A percentile compares a stretch with the other conserved stretches of the same genome.
Conservation (phyloP, 371 early-diverging fungal genomes). For the Saksenaea vasiformis region DNA sequence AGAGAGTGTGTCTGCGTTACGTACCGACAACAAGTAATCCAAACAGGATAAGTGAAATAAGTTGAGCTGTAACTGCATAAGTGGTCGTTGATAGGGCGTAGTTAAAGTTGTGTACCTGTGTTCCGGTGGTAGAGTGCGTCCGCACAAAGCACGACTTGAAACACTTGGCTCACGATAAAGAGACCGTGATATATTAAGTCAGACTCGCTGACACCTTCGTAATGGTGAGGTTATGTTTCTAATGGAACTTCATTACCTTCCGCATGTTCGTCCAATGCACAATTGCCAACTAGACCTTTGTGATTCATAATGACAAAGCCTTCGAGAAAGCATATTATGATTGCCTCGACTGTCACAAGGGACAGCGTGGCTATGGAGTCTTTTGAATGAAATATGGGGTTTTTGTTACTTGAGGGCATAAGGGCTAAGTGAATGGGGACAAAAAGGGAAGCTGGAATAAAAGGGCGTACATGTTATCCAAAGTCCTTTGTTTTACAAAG, state of each 20-base stretch:
- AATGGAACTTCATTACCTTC: slow-evolving; percentile 16
- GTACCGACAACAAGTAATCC: slow-evolving; percentile 50
- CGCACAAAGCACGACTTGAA: slow-evolving; percentile 46
- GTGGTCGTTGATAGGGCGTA: not conserved
- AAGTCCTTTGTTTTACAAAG: not conserved
- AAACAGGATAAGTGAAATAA: slow-evolving; percentile 40
- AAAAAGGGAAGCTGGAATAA: slow-evolving; percentile 1
- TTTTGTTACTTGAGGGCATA: slow-evolving; percentile 9
- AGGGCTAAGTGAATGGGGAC: not conserved
- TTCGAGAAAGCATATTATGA: slow-evolving; percentile 45
- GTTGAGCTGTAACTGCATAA: slow-evolving; percentile 31
- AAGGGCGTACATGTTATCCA: not conserved
- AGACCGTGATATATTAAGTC: slow-evolving; percentile 54
- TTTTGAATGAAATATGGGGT: slow-evolving; percentile 30
- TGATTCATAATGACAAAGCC: slow-evolving; percentile 48
- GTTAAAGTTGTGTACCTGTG: slow-evolving; percentile 29
- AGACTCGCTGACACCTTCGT: slow-evolving; percentile 50
- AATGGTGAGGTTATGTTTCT: not conserved
- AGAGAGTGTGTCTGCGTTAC: not conserved
- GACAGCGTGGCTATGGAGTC: slow-evolving; percentile 30
- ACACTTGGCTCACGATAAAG: slow-evolving; percentile 50
- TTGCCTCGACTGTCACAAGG: slow-evolving; percentile 36
- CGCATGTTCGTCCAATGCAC: slow-evolving; percentile 19
- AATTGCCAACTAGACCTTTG: slow-evolving; percentile 38
- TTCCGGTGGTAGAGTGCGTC: slow-evolving; percentile 51